A percentile compares a stretch with the other conserved stretches of the same genome.
phyloP scores from a whole-genome alignment of 164 flowering plant genomes.

The Magnolia kwangsiensis region DNA sequence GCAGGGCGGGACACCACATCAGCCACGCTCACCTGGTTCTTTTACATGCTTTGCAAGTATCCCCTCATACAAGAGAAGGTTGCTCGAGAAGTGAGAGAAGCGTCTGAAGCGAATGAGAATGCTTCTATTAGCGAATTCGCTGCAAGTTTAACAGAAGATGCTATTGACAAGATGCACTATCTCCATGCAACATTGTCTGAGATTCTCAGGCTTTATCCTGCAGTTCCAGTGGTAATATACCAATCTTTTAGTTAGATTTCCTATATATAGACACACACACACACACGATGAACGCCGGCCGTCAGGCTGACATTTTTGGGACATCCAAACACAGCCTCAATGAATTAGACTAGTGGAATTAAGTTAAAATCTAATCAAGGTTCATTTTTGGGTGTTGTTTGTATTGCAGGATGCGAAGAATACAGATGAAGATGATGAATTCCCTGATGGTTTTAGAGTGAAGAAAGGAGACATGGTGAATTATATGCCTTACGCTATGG shows the following conservation, averaged over 20 bases:
- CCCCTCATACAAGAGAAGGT: conserved; percentile 58
- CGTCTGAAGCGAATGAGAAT: neutral
- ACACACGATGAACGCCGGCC: neutral
- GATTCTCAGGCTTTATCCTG: conserved; percentile 83
- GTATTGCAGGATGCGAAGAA: conserved; percentile 50
- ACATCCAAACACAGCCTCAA: neutral
- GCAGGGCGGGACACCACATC: conserved; percentile 70
- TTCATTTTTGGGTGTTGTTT: neutral
- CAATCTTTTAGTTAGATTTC: neutral
- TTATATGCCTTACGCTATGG: conserved; percentile 73
- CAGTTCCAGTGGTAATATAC: conserved; percentile 68
- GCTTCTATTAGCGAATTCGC: conserved; percentile 33
- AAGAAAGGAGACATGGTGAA: conserved; percentile 56
- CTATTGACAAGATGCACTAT: conserved; percentile 72
- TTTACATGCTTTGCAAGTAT: conserved; percentile 62
- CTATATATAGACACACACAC: too few species aligned
- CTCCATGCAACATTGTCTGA: conserved; percentile 84
- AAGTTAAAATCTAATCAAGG: neutral
- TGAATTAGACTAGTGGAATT: neutral
- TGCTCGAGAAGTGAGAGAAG: conserved; percentile 40
- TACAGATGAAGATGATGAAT: conserved; percentile 50
- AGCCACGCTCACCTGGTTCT: conserved; percentile 63
- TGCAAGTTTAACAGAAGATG: conserved; percentile 40
- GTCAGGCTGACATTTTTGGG: neutral
- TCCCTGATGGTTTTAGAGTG: conserved; percentile 65